A percentile compares a stretch with the other conserved stretches of the same genome.
These are phyloP conservation scores for Wickerhamiella qilinensis DNA, from an alignment of 805 yeast genomes.

Conservation along the genomic window DNA sequence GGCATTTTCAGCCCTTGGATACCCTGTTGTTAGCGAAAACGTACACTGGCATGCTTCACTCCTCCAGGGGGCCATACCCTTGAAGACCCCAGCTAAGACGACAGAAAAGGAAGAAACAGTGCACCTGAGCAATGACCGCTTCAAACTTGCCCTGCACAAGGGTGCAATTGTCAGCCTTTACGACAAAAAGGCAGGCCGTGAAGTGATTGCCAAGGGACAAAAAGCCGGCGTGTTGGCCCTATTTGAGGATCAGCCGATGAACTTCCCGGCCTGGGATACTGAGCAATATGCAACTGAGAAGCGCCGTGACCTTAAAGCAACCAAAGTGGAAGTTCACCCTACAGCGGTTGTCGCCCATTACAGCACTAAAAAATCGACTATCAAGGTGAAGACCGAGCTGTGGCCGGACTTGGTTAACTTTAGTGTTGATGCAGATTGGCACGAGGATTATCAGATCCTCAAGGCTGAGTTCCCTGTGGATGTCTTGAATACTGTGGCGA, in stretches of 20 bases:
- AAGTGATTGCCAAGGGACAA: conserved; percentile 48
- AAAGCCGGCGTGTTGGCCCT: conserved; percentile 70
- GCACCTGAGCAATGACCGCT: conserved; percentile 41
- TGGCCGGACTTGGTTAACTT: conserved; percentile 32
- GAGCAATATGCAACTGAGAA: conserved; percentile 76
- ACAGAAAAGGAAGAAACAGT: background rate
- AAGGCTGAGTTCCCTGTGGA: conserved; percentile 93
- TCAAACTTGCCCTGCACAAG: conserved; percentile 44
- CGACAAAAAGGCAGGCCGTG: conserved; percentile 44
- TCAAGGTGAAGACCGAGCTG: conserved; percentile 19
- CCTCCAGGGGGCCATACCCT: background rate
- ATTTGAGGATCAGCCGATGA: conserved; percentile 80
- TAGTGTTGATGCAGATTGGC: conserved; percentile 61
- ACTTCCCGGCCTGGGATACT: conserved; percentile 96
- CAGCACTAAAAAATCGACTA: conserved; percentile 8
- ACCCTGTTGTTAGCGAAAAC: background rate
- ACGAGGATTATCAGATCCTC: conserved; percentile 70
- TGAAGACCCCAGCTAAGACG: background rate
- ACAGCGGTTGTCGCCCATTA: conserved; percentile 3
- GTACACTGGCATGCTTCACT: background rate
- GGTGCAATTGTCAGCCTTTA: conserved; percentile 46
- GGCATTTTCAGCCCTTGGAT: conserved; percentile 32
- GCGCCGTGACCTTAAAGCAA: conserved; percentile 30
- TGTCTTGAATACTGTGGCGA: conserved; percentile 56
- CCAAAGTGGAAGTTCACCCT: conserved; percentile 3